Conservation (phyloP, 208 protist species). For the Lotmaria passim region DNA sequence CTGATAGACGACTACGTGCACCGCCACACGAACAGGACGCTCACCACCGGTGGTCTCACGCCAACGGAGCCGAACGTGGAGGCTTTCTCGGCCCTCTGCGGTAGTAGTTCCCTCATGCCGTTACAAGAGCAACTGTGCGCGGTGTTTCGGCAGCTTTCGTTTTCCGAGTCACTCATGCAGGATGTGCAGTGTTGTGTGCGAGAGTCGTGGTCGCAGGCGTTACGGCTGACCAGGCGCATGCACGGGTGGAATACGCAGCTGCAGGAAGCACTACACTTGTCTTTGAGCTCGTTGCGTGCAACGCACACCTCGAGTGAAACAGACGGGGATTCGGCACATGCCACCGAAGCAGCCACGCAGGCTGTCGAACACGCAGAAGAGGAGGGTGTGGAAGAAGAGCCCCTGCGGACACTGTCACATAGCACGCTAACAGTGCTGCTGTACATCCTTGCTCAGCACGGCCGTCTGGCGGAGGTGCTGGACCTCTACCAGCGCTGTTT, state of each 20-base stretch:
- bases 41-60: no score
- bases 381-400: background rate
- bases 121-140: background rate
- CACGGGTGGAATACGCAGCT: constrained; percentile 21
- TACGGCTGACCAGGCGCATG: constrained; percentile 22
- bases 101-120: no score
- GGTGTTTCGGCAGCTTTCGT: constrained; percentile 6
- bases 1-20: constrained; percentile 6
- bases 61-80: background rate
- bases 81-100: no score
- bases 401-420: constrained; percentile 1
- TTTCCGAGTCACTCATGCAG: constrained; percentile 1
- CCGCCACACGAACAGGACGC: background rate
- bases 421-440: constrained; percentile 33
- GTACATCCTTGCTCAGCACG: constrained; percentile 78
- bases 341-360: background rate
- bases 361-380: background rate
- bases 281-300: no score
- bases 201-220: constrained; percentile 30
- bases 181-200: constrained; percentile 23
- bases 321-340: background rate
- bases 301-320: background rate
- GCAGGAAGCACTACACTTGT: background rate
- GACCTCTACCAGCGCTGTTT: constrained; percentile 3
- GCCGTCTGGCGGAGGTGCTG: constrained; percentile 30